Percentiles rank a stretch among this genome's conserved stretches.
These are phyloP conservation scores for Flaveria sonorensis DNA, from an alignment of 129 eudicot genomes.

Conservation along the genomic window DNA sequence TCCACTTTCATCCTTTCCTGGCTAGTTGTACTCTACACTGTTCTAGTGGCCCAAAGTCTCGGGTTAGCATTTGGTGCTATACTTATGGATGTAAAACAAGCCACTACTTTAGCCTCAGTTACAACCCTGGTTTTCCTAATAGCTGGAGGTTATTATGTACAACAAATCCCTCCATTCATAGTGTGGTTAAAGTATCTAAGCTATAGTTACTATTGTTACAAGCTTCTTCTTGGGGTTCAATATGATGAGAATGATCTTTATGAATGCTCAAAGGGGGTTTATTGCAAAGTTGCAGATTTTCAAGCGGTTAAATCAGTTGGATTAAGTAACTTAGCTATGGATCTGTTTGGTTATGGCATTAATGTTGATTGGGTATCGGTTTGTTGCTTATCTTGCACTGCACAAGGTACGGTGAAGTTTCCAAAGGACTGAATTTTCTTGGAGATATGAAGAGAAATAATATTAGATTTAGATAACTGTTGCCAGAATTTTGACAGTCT, in stretches of 20 bases:
- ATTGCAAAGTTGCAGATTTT: conserved; percentile 75
- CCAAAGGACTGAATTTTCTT: conserved; percentile 6
- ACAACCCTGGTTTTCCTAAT: conserved; percentile 95
- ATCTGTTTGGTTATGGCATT: conserved; percentile 60
- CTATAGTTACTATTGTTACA: conserved; percentile 93
- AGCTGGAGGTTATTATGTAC: conserved; percentile 95
- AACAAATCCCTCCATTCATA: conserved; percentile 83
- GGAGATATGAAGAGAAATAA: conserved; percentile 36
- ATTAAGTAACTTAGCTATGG: conserved; percentile 55
- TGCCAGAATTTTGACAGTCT: conserved; percentile 53
- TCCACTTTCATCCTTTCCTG: conserved; percentile 76
- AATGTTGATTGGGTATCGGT: conserved; percentile 86
- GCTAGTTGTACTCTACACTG: conserved; percentile 82
- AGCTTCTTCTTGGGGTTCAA: conserved; percentile 92
- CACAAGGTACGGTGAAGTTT: conserved; percentile 58
- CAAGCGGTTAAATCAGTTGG: conserved; percentile 80
- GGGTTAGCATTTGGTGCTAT: conserved; percentile 90
- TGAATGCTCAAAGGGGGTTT: conserved; percentile 73
- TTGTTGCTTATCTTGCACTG: conserved; percentile 82
- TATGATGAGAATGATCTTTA: conserved; percentile 65
- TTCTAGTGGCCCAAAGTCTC: conserved; percentile 90
- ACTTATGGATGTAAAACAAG: conserved; percentile 92
- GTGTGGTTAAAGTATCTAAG: conserved; percentile 91
- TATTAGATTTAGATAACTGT: conserved; percentile 41
- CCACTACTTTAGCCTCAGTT: conserved; percentile 94